Conservation (phyloP, 345 rosid genomes). For the Hibiscus trionum region DNA sequence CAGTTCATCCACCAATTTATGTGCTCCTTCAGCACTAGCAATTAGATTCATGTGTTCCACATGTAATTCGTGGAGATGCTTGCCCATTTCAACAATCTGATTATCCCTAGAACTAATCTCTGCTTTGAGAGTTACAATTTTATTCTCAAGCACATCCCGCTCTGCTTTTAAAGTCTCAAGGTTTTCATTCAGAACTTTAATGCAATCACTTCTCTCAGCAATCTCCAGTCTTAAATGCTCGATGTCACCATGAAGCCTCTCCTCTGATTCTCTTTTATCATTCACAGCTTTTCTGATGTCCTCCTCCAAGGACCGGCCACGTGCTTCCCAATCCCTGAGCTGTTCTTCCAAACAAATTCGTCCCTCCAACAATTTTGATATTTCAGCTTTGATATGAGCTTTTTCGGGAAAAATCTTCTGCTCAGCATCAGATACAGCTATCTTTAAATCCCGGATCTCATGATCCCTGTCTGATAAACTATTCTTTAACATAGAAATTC, state of each 20-base stretch:
- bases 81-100: slow-evolving; percentile 34
- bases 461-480: slow-evolving; percentile 65
- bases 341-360: slow-evolving; percentile 33
- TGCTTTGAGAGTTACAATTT: slow-evolving; percentile 25
- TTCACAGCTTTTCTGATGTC: slow-evolving; percentile 41
- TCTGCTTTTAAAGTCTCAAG: slow-evolving; percentile 28
- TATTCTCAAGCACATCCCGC: slow-evolving; percentile 29
- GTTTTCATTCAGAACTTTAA: slow-evolving; percentile 32
- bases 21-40: slow-evolving; percentile 23
- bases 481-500: slow-evolving; percentile 36
- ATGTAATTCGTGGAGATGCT: slow-evolving; percentile 40
- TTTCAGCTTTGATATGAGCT: slow-evolving; percentile 51
- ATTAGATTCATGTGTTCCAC: slow-evolving; percentile 43
- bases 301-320: slow-evolving; percentile 54
- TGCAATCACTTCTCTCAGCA: slow-evolving; percentile 23
- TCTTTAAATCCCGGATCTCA: slow-evolving; percentile 51
- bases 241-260: slow-evolving; percentile 27
- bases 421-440: slow-evolving; percentile 54
- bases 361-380: slow-evolving; percentile 46
- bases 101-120: slow-evolving; percentile 31
- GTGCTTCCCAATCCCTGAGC: slow-evolving; percentile 55
- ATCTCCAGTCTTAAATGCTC: slow-evolving; percentile 39
- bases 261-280: slow-evolving; percentile 38
- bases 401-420: slow-evolving; percentile 60
- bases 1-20: slow-evolving; percentile 22